Evolutionary conservation across 495 filamentous ascomycete species (phyloP).

Genomic region (Penicillium subrubescens): DNA sequence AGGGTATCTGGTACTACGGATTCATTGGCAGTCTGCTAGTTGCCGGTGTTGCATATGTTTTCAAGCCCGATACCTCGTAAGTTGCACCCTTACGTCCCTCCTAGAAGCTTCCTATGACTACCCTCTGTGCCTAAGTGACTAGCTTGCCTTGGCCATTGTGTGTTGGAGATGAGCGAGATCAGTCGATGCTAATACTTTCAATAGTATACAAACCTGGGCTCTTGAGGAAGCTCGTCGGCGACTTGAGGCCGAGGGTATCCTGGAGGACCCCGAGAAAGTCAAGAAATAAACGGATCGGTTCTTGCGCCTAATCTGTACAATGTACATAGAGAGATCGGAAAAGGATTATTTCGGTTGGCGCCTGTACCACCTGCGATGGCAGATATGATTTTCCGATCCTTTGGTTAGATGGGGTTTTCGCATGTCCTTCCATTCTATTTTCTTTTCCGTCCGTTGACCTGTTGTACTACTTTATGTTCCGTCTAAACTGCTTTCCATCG

Average conservation of each 20-base stretch:
- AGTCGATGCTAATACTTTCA: constrained; percentile 26
- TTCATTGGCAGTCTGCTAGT: constrained; percentile 82
- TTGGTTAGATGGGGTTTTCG: constrained; percentile 45
- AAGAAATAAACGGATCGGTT: constrained; percentile 37
- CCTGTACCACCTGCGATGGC: constrained; percentile 35
- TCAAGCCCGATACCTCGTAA: constrained; percentile 98
- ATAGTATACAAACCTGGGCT: constrained; percentile 98
- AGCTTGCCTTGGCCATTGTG: background rate
- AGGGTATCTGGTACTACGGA: constrained; percentile 82
- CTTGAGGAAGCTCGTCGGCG: constrained; percentile 92
- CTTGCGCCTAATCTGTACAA: constrained; percentile 39
- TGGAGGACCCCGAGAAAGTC: constrained; percentile 68
- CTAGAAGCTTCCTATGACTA: background rate
- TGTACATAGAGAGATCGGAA: constrained; percentile 53
- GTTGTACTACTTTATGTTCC: constrained; percentile 44
- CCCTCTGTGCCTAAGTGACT: background rate
- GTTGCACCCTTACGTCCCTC: constrained; percentile 40
- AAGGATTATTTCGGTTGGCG: constrained; percentile 36
- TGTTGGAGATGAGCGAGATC: constrained; percentile 4
- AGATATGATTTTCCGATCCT: constrained; percentile 40
- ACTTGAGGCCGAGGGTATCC: constrained; percentile 92
- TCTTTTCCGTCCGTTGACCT: constrained; percentile 24
- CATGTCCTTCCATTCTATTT: constrained; percentile 35
- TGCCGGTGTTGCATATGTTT: constrained; percentile 82
- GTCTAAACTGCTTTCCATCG: constrained; percentile 28